phyloP scores from a whole-genome alignment of 2,329 filamentous ascomycete species.

The Fusarium foetens region DNA sequence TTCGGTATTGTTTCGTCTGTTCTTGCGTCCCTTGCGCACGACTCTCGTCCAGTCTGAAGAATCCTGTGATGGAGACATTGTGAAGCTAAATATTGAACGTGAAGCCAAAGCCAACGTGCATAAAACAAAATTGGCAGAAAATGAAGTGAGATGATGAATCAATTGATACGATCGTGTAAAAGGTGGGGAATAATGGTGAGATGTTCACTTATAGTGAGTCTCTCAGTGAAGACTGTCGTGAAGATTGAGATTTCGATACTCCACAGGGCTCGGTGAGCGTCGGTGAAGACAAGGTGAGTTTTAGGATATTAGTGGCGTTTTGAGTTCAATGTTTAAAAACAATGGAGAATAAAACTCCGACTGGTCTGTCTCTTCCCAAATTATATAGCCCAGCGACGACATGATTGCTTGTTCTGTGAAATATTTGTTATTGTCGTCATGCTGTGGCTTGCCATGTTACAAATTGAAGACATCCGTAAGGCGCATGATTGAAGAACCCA shows the following conservation, averaged over 20 bases:
- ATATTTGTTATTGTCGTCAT: not conserved
- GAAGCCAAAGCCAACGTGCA: not conserved
- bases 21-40: constrained; percentile 38
- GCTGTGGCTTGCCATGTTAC: not conserved
- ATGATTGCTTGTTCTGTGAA: not conserved
- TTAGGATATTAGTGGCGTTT: constrained; percentile 13
- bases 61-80: constrained; percentile 27
- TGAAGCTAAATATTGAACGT: not conserved
- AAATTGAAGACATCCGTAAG: not conserved
- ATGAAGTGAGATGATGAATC: not conserved
- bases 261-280: constrained; percentile 32
- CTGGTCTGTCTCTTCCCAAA: not conserved
- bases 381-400: not conserved
- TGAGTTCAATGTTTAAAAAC: not conserved
- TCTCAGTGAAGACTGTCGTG: constrained; percentile 23
- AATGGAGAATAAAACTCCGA: not conserved
- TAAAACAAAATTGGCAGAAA: not conserved
- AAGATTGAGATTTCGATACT: constrained; percentile 36
- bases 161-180: not conserved
- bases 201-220: constrained; percentile 10
- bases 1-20: not conserved
- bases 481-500: constrained; percentile 5
- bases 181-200: not conserved
- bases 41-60: constrained; percentile 43
- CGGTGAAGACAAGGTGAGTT: constrained; percentile 27